Conservation (phyloP, 768 basidiomycete species). For the Suillus occidentalis region DNA sequence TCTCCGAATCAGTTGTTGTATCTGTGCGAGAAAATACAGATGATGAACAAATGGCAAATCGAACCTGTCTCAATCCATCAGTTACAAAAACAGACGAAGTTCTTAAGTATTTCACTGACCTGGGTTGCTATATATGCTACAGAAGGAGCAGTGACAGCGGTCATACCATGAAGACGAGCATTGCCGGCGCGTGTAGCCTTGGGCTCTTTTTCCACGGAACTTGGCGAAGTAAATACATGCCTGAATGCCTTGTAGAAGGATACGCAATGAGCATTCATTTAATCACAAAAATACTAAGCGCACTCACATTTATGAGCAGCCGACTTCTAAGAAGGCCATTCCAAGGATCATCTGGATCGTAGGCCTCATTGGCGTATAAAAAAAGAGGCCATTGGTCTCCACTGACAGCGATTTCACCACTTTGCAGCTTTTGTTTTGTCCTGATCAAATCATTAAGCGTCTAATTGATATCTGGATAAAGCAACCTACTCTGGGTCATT, state of each 20-base stretch:
- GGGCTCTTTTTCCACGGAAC: constrained; percentile 28
- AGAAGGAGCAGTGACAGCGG: constrained; percentile 15
- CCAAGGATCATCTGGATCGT: constrained; percentile 28
- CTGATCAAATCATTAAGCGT: too few species aligned
- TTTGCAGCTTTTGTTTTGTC: constrained; percentile 7
- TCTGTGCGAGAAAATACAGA: constrained; percentile 21
- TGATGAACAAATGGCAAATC: constrained; percentile 19
- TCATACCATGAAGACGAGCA: constrained; percentile 9
- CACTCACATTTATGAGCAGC: constrained; percentile 19
- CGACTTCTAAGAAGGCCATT: constrained; percentile 23
- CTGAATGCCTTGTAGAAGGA: constrained; percentile 22
- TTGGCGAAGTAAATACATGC: constrained; percentile 32
- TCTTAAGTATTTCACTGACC: background rate
- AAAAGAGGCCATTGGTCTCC: constrained; percentile 30
- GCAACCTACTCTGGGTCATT: too few species aligned
- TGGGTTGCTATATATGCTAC: constrained; percentile 25
- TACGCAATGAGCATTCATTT: background rate
- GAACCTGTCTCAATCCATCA: constrained; percentile 8
- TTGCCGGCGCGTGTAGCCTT: constrained; percentile 25
- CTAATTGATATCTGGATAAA: too few species aligned
- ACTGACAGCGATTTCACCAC: constrained; percentile 15
- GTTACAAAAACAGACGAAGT: constrained; percentile 1
- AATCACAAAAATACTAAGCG: too few species aligned
- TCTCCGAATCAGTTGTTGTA: constrained; percentile 22
- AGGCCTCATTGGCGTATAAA: constrained; percentile 19